Conservation (phyloP, 164 flowering plant species). For the Piper longum region DNA sequence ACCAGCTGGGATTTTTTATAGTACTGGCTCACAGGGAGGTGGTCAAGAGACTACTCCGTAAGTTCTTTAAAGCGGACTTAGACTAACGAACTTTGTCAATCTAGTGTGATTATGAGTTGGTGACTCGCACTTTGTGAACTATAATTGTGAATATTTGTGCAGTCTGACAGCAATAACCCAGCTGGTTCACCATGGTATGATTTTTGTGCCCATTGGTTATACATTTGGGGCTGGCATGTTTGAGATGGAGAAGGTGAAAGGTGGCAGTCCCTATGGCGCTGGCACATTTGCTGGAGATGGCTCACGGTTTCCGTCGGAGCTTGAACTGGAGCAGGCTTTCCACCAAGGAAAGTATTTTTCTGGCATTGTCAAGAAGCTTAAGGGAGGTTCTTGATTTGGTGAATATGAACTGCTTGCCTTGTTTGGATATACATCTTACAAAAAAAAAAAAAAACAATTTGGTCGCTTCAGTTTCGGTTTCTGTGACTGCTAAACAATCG, state of each 20-base stretch:
- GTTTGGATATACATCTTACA: constrained; percentile 10
- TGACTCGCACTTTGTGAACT: neutral
- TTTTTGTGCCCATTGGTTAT: constrained; percentile 83
- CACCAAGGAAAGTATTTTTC: constrained; percentile 82
- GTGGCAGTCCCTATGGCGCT: constrained; percentile 87
- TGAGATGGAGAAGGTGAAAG: constrained; percentile 79
- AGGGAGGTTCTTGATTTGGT: constrained; percentile 34
- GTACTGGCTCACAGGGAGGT: constrained; percentile 91
- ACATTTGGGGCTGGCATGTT: constrained; percentile 95
- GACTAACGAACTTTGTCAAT: neutral
- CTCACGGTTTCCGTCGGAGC: constrained; percentile 63
- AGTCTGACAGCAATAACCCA: constrained; percentile 89
- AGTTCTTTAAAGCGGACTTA: constrained; percentile 5
- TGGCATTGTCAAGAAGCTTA: constrained; percentile 63
- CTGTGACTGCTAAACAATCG: constrained; percentile 4
- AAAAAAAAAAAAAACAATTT: neutral
- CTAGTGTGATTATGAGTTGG: neutral
- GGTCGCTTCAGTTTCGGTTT: constrained; percentile 4
- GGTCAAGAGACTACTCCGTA: constrained; percentile 91
- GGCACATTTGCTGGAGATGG: constrained; percentile 92
- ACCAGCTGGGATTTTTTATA: constrained; percentile 77
- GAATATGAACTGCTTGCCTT: constrained; percentile 7
- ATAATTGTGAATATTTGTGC: neutral
- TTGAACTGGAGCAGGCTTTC: constrained; percentile 64
- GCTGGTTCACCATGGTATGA: constrained; percentile 84